Conservation (phyloP, 2,329 filamentous ascomycete species). For the Teratosphaeriaceae sp. region DNA sequence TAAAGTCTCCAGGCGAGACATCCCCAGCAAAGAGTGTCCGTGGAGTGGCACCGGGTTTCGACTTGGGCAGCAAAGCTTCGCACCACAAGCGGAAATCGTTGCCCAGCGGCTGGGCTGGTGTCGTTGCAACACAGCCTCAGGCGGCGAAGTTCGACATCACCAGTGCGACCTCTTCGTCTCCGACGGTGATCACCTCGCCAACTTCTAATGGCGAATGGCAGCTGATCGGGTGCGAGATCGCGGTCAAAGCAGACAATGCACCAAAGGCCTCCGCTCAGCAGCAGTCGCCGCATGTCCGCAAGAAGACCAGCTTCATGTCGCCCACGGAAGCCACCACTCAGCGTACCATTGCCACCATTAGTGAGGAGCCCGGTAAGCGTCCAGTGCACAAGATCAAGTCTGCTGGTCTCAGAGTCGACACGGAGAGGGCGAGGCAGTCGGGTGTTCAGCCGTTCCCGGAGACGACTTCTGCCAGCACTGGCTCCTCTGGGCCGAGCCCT, state of each 20-base stretch:
- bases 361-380: slow-evolving; percentile 5
- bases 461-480: background rate
- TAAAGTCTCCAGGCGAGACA: background rate
- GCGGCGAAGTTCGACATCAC: background rate
- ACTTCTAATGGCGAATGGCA: slow-evolving; percentile 1
- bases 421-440: background rate
- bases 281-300: slow-evolving; percentile 10
- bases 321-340: slow-evolving; percentile 25
- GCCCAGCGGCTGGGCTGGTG: slow-evolving; percentile 3
- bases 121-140: background rate
- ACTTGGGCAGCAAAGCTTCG: slow-evolving; percentile 8
- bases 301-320: slow-evolving; percentile 27
- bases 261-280: background rate
- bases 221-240: background rate
- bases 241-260: background rate
- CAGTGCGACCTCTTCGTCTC: background rate
- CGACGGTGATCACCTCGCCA: background rate
- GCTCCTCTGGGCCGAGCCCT: background rate
- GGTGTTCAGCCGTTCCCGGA: background rate
- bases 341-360: slow-evolving; percentile 20
- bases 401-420: background rate
- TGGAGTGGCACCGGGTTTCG: slow-evolving; percentile 10
- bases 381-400: background rate
- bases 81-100: slow-evolving; percentile 7
- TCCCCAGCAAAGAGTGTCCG: slow-evolving; percentile 17